Percentiles rank a stretch among this genome's conserved stretches.
Evolutionary conservation across 192 early-diverging fungal genomes (phyloP).

Genomic region (Podochytrium sp.): DNA sequence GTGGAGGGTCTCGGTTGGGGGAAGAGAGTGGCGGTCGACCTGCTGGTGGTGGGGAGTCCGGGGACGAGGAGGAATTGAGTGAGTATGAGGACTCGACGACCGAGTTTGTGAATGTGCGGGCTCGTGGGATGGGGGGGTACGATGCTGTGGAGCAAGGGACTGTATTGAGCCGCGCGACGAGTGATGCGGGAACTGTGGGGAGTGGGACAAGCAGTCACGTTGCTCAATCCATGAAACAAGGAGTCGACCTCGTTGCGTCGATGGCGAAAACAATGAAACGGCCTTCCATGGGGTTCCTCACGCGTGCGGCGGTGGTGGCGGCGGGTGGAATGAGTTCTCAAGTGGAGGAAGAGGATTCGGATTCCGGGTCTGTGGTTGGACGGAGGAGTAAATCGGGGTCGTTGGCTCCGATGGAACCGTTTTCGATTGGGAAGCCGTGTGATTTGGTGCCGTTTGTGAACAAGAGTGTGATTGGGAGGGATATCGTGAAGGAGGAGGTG

Average conservation of each 20-base stretch:
- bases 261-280: neutral
- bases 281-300: constrained; percentile 15
- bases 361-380: neutral
- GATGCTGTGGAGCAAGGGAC: neutral
- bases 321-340: constrained; percentile 11
- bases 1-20: neutral
- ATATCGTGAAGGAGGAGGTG: constrained; percentile 21
- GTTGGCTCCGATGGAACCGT: neutral
- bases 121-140: neutral
- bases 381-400: neutral
- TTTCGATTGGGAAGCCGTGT: constrained; percentile 17
- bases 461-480: constrained; percentile 7
- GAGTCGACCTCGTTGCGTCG: neutral
- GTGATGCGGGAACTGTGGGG: neutral
- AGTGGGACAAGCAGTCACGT: neutral
- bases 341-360: neutral
- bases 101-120: neutral
- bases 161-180: neutral
- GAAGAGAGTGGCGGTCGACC: neutral
- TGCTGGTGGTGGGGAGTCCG: neutral
- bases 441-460: neutral
- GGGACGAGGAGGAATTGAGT: neutral
- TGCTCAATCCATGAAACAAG: neutral
- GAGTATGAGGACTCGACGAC: constrained; percentile 18
- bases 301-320: constrained; percentile 5